phyloP scores from a whole-genome alignment of 75 land plant genomes.

The Pinus albicaulis region DNA sequence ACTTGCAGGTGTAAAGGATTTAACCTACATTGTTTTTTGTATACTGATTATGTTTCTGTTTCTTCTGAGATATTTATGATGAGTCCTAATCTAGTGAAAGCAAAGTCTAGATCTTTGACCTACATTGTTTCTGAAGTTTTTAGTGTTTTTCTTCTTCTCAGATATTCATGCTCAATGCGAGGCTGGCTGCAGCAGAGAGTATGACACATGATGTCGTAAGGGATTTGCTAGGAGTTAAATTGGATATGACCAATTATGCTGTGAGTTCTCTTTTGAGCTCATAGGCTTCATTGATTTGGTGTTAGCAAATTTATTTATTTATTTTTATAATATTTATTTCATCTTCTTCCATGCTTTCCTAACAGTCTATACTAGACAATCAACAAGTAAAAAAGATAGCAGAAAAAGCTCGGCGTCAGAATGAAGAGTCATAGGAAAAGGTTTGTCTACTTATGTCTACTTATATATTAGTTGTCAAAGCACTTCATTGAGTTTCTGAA shows the following conservation, averaged over 20 bases:
- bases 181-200: slow-evolving; percentile 92
- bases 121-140: neutral
- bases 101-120: slow-evolving; percentile 78
- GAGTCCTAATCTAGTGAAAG: slow-evolving; percentile 71
- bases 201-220: slow-evolving; percentile 99
- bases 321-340: neutral
- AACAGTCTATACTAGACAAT: slow-evolving; percentile 60
- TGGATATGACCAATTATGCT: slow-evolving; percentile 78
- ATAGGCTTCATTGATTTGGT: neutral
- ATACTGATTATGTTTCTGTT: neutral
- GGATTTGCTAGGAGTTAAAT: slow-evolving; percentile 88
- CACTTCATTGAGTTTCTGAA: neutral
- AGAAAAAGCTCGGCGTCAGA: slow-evolving; percentile 32
- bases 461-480: neutral
- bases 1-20: slow-evolving; percentile 75
- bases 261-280: slow-evolving; percentile 29
- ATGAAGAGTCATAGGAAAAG: slow-evolving; percentile 48
- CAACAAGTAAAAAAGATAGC: slow-evolving; percentile 52
- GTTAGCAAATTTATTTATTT: neutral
- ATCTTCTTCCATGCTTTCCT: neutral
- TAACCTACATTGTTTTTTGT: neutral
- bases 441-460: slow-evolving; percentile 20
- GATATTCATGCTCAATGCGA: slow-evolving; percentile 85
- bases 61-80: slow-evolving; percentile 62
- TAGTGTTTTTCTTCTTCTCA: slow-evolving; percentile 18